Conservation (phyloP, 1,139 yeast species). For the Hansenula lynferdii region DNA sequence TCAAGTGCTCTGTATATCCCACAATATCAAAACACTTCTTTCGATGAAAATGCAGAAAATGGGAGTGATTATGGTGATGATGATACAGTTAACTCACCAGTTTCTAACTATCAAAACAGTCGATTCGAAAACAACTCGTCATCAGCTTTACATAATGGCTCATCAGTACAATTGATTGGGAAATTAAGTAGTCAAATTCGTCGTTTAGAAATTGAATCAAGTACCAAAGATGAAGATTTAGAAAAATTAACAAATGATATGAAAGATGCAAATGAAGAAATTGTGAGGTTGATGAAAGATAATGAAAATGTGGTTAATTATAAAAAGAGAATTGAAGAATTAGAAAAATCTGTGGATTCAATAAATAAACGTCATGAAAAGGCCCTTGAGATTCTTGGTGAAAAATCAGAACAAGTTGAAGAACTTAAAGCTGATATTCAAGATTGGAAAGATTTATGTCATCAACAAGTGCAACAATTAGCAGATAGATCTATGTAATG, state of each 20-base stretch:
- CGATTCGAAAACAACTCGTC: conserved; percentile 20
- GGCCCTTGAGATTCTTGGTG: conserved; percentile 77
- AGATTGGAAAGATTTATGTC: conserved; percentile 80
- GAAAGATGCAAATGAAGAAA: conserved; percentile 62
- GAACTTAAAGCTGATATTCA: conserved; percentile 85
- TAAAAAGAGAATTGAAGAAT: conserved; percentile 30
- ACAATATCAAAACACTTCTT: conserved; percentile 6
- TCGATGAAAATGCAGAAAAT: conserved; percentile 17
- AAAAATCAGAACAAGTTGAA: conserved; percentile 79
- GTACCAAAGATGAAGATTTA: conserved; percentile 61
- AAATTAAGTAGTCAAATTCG: conserved; percentile 73
- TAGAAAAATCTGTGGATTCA: conserved; percentile 34
- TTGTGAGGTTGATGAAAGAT: conserved; percentile 53
- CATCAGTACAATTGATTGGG: conserved; percentile 59
- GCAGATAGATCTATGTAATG: conserved; percentile 18
- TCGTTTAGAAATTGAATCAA: conserved; percentile 72
- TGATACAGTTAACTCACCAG: conserved; percentile 13
- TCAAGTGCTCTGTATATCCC: conserved; percentile 10
- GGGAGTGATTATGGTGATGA: conserved; percentile 17
- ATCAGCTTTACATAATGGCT: conserved; percentile 23
- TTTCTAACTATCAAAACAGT: conserved; percentile 7
- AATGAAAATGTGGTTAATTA: conserved; percentile 40
- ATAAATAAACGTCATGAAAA: conserved; percentile 46
- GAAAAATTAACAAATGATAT: conserved; percentile 50
- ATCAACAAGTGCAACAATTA: conserved; percentile 82